Evolutionary conservation across 768 basidiomycete genomes (phyloP), one percentile per base, ranked within the genome.

Genomic region (Mycena olivaceomarginata): DNA sequence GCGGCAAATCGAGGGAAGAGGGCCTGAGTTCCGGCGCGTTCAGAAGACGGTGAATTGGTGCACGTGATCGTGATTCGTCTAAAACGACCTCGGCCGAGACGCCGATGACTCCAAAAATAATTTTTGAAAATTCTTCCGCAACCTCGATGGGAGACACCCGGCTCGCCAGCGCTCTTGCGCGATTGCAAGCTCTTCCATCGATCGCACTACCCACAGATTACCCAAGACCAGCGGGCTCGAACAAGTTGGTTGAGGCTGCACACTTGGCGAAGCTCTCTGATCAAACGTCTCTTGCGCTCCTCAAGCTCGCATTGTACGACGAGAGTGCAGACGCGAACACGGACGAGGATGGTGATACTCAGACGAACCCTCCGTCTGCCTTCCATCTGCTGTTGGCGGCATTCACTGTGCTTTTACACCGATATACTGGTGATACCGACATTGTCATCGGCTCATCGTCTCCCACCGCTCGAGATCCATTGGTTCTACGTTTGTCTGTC

Each of bases 161-260:
- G 63, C 88, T 95, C 16, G 84, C 86, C 31, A 89, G 94, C 80
- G 93, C 94, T 31, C 80, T 94, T 18, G 85, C 89, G 31, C 89
- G 95, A 79, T 88, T 99, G 25, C 93, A 94, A 83, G 94, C 94
- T 82, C 85, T 98, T 2, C 98, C 98, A 2, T 94, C 95, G 5
- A 94, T 99, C 79, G 96, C 96, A 9, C 88, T 99, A 43, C 98
- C 98, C 0, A 98, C 98, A 0, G 98, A 99, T 85, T 99, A 98
- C 84, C 98, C 98, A 4, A 89, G 98, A 71, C 94, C 96, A 40
- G 88, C 93, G 8, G 93, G 91, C 20, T 86, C 92, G 20, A 91
- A 93, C 85, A 95, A 92, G 81, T 88, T 97, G 22, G 94, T 99
- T 82, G 98, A 99, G 82, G 94, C 97, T 13, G 94, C 92, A 8